Evolutionary conservation across 495 filamentous ascomycete species (phyloP), one percentile per base, ranked within the genome.

Genomic region (Aspergillus diversus): DNA sequence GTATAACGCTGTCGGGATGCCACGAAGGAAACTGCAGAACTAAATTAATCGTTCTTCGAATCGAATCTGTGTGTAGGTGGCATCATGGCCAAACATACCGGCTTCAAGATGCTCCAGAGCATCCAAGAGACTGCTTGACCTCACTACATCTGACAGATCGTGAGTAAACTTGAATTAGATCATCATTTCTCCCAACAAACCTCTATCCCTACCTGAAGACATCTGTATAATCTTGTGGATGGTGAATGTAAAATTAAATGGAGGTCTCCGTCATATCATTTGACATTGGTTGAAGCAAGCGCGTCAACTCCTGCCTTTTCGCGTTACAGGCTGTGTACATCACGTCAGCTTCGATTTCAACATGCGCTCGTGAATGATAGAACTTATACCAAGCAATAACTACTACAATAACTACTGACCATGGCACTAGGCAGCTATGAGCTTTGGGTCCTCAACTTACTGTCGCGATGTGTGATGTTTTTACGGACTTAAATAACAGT

Each of bases 1-100:
- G 75, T 80, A 61, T 77, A 73, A 58, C 79, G 71, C 63, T 81
- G 77, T 57, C 78, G 80, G 31, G 68, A 58, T 0, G 79, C 77
- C 27, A 81, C 67, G 62, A 69, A 69, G 11, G 77, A 75, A 67
- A 80, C 79, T 81, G 17, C 17, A 16, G n/a, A 2, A 32, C 16
- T 5, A 16, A n/a, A 57, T 75, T 52, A 71, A 65, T 55, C 34
- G 47, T 47, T 31, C 33, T 47, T 13, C 5, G 1, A 27, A 27
- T 17, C 13, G 32, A n/a, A 17, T 49, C 49, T 48, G 37, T 7
- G 51, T 13, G 13, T 11, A 15, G 50, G 5, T 31, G 33, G 15
- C 32, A 2, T 12, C 15, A 6, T n/a, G 7, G 1, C 50, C 47
- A 55, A 15, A 47, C 71, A 52, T 73, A 81, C 79, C 76, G 52